Conservation (phyloP, 1,284 basidiomycete genomes). For the Porogramme epimiltina region DNA sequence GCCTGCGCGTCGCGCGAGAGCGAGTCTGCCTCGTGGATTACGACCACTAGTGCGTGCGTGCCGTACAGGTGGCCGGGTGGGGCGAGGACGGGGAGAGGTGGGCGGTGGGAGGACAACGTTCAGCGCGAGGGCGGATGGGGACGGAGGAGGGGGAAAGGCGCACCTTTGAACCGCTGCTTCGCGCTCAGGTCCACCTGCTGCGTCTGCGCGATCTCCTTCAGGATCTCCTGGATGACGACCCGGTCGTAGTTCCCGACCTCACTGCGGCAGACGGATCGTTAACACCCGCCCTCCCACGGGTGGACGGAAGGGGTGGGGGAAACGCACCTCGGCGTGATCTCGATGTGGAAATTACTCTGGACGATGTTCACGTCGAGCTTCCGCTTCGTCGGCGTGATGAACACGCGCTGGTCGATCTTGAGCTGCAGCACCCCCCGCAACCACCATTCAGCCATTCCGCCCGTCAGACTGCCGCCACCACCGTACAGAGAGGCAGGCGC, state of each 20-base stretch:
- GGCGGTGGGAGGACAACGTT: background rate
- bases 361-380: slow-evolving; percentile 98
- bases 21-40: slow-evolving; percentile 98
- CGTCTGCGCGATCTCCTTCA: slow-evolving; percentile 99
- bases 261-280: slow-evolving; percentile 40
- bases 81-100: background rate
- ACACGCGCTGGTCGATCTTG: slow-evolving; percentile 97
- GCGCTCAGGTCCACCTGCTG: slow-evolving; percentile 97
- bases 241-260: slow-evolving; percentile 97
- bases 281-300: too few relatives aligned
- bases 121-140: background rate
- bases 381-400: slow-evolving; percentile 91
- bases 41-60: too few relatives aligned
- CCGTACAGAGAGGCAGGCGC: too few relatives aligned
- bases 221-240: slow-evolving; percentile 93
- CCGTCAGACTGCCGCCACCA: background rate
- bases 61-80: too few relatives aligned
- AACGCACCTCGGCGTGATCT: slow-evolving; percentile 91
- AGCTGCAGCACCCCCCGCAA: slow-evolving; percentile 56
- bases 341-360: slow-evolving; percentile 96
- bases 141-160: slow-evolving; percentile 9
- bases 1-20: slow-evolving; percentile 96
- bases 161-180: slow-evolving; percentile 96
- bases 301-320: background rate
- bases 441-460: background rate